phyloP scores from a whole-genome alignment of 495 filamentous ascomycete genomes.

The Cladorrhinum samala region DNA sequence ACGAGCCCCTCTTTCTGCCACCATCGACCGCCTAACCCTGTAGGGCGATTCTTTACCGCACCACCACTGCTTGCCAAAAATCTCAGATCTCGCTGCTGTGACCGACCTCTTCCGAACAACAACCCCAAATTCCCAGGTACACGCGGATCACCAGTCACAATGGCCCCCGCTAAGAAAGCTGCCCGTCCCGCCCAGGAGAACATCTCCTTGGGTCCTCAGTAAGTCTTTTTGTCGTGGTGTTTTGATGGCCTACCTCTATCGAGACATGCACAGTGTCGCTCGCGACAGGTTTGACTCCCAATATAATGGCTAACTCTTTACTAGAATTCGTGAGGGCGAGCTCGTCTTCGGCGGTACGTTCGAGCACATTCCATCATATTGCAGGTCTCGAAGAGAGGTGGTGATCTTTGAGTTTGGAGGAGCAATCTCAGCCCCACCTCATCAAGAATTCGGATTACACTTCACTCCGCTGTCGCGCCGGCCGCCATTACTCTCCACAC shows the following conservation, averaged over 20 bases:
- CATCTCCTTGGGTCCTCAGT: conserved; percentile 92
- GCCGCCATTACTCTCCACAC: background rate
- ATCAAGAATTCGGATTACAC: background rate
- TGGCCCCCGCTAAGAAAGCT: conserved; percentile 81
- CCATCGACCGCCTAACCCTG: conserved; percentile 19
- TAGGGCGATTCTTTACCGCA: conserved; percentile 26
- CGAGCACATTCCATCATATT: background rate
- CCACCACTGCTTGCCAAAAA: conserved; percentile 25
- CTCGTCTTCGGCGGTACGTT: conserved; percentile 78
- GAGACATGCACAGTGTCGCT: no score
- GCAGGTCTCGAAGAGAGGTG: no score
- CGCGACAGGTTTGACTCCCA: background rate
- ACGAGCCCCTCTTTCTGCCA: conserved; percentile 21
- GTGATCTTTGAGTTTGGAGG: background rate
- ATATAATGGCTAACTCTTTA: conserved; percentile 10
- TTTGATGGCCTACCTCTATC: background rate
- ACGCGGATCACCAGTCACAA: conserved; percentile 33
- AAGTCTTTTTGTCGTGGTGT: conserved; percentile 70
- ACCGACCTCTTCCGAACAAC: conserved; percentile 14
- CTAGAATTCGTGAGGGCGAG: conserved; percentile 58
- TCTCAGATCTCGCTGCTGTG: conserved; percentile 15
- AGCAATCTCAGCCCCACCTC: background rate
- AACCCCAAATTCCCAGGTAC: conserved; percentile 15
- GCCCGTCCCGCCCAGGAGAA: conserved; percentile 79
- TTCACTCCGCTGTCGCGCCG: background rate